Evolutionary conservation across 306 rosid species (phyloP).

Genomic region (Herpetospermum pedunculosum): DNA sequence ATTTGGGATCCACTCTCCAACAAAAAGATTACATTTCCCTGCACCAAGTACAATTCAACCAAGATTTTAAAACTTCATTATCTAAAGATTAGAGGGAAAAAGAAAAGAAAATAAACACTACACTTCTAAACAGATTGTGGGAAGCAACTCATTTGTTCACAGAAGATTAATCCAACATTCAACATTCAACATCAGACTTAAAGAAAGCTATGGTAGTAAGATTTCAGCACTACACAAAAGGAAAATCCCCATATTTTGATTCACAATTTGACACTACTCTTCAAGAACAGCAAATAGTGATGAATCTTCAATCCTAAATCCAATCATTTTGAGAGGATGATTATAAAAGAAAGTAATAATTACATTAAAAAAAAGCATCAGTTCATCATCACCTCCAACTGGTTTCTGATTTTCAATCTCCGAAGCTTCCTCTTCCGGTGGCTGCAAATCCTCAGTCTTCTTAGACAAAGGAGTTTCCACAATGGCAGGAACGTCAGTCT

Average conservation of each 20-base stretch:
- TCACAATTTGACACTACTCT: not conserved
- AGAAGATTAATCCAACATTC: not conserved
- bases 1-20: slow-evolving; percentile 74
- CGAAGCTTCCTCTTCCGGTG: not conserved
- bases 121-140: not conserved
- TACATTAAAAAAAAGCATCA: not conserved
- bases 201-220: not conserved
- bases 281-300: not conserved
- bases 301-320: not conserved
- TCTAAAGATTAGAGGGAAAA: not conserved
- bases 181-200: not conserved
- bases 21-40: slow-evolving; percentile 66
- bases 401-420: not conserved
- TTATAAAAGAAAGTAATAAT: not conserved
- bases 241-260: not conserved
- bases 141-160: not conserved
- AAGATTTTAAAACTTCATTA: slow-evolving; percentile 1
- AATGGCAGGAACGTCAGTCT: not conserved
- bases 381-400: not conserved
- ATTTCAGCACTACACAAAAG: not conserved
- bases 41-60: slow-evolving; percentile 6
- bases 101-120: not conserved
- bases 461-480: not conserved
- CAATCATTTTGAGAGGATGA: not conserved
- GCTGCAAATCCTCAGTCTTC: not conserved